phyloP scores from a whole-genome alignment of 148 eudicot genomes.

The Camellia japonica region DNA sequence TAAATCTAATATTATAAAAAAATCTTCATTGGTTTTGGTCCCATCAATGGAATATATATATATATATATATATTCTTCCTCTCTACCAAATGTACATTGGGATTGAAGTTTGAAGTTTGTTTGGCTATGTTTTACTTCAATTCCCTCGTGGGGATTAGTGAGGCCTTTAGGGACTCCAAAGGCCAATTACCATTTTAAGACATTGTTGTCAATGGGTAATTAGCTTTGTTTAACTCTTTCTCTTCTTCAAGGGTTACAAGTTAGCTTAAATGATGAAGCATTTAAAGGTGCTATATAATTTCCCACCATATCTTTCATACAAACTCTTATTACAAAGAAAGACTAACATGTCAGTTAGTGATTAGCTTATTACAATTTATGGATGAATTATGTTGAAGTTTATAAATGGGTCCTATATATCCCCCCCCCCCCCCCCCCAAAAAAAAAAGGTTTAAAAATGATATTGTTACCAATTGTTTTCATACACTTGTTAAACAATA shows the following conservation, averaged over 20 bases:
- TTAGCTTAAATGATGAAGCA: slow-evolving; percentile 11
- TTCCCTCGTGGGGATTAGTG: background rate
- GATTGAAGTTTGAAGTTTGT: background rate
- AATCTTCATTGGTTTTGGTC: background rate
- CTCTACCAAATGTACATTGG: background rate
- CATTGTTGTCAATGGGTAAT: background rate
- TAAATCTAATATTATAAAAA: too few relatives aligned
- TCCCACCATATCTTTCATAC: background rate
- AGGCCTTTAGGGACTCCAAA: background rate
- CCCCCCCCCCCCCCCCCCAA: too few relatives aligned
- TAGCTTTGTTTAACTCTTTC: background rate
- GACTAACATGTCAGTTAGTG: too few relatives aligned
- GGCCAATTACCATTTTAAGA: slow-evolving; percentile 1
- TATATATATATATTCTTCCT: too few relatives aligned
- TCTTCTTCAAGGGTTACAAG: background rate
- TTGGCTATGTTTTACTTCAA: background rate
- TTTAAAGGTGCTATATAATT: background rate
- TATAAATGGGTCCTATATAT: too few relatives aligned
- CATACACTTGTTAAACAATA: too few relatives aligned
- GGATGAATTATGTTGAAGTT: too few relatives aligned
- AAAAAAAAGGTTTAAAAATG: too few relatives aligned
- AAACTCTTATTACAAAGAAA: background rate
- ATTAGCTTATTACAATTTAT: too few relatives aligned
- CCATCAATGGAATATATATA: background rate
- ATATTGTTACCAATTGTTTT: too few relatives aligned